Evolutionary conservation across 2,329 filamentous ascomycete genomes (phyloP), one percentile per base, ranked within the genome.

Genomic region (Penicillium sp.): DNA sequence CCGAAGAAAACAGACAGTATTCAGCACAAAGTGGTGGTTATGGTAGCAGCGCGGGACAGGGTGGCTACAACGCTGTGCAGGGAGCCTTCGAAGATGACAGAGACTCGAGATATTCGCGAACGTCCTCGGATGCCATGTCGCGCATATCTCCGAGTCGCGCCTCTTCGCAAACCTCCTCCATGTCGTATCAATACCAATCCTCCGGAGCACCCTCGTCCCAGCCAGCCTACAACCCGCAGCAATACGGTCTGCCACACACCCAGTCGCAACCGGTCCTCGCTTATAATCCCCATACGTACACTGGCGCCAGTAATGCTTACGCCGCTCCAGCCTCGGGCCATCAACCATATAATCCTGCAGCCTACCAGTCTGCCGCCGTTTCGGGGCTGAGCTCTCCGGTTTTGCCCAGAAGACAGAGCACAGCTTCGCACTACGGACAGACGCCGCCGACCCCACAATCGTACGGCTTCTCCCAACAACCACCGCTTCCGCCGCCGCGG

Each of bases 251-350:
- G 29, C 74, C 77, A 13, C 72, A 76, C 36, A 70, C 76, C 25
- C 77, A 78, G 55, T 76, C 79, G 47, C 76, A 78, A 51, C 75
- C 74, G 27, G 70, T 72, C 69, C 73, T 75, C 72, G 81, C 83
- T 43, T 93, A 92, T 74, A 93, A 92, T 68, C 89, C 90, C 2
- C 83, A 88, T 70, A 78, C 81, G 38, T 93, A 82, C 66, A 69
- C 66, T 39, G 63, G 64, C 47, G 61, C 67, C 44, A 64, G 45
- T 51, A 68, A 55, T 53, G 56, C 61, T 8, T 71, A 73, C 53
- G 55, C 60, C 34, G 72, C 55, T 38, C 65, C 65, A 21, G 56
- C 54, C 11, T 58, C 70, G 9, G 58, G 58, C 11, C 75, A 78
- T 61, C 78, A 78, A 54, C 75, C 78, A 11, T 82, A 82, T 63